Percentiles rank a stretch among this genome's conserved stretches.
phyloP scores from a whole-genome alignment of 306 rosid species.

The Albizia julibrissin region DNA sequence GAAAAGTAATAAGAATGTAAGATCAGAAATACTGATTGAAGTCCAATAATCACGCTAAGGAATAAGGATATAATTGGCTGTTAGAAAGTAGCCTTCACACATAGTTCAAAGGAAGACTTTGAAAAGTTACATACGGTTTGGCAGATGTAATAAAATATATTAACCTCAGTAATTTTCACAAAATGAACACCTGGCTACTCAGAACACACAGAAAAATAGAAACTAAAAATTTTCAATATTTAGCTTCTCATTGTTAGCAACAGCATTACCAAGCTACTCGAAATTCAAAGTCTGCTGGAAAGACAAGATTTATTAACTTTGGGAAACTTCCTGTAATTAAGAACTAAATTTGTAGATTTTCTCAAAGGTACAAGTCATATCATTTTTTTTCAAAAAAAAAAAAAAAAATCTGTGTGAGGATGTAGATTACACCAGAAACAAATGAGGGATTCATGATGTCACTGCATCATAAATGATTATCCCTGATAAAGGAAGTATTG shows the following conservation, averaged over 20 bases:
- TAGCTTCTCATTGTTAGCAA: constrained; percentile 4
- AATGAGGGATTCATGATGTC: constrained; percentile 1
- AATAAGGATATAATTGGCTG: background rate
- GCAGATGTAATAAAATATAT: background rate
- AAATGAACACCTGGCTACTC: background rate
- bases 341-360: constrained; percentile 7
- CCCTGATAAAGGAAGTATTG: background rate
- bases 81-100: constrained; percentile 17
- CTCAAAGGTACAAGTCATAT: background rate
- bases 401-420: background rate
- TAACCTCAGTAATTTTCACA: background rate
- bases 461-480: background rate
- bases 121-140: background rate
- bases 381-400: background rate
- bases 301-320: background rate
- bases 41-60: constrained; percentile 1
- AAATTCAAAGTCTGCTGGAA: background rate
- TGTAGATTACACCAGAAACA: background rate
- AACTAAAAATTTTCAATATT: background rate
- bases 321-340: background rate
- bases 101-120: background rate
- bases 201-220: background rate
- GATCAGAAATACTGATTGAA: constrained; percentile 1
- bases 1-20: constrained; percentile 28
- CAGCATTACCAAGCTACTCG: background rate